Base-by-base conservation (phyloP, 768 basidiomycete species). In the Suillus sp. region DNA sequence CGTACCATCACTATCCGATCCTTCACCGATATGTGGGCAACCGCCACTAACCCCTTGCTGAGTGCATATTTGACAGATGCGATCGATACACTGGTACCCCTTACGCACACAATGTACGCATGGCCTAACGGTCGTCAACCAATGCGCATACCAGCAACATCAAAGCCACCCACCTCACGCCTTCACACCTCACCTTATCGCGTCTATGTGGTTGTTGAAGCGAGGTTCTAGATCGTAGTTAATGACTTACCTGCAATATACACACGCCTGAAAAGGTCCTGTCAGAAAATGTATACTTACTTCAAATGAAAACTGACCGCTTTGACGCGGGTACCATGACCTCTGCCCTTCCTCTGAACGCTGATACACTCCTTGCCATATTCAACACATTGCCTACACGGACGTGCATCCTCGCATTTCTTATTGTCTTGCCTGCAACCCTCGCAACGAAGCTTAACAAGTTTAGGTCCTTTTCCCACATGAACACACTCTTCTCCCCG, bases 111-210 rank as follows among this genome's bases (percentile, higher is more conserved):
- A 86, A 22, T 81, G 76, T 25, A 74, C 63, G 68, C 85, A 86
- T 56, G 85, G 84, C 67, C 85, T 85, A 64, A 50, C 60, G 62
- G 62, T 54, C 64, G 62, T 57, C 56, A 40, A 59, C 20, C 10
- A 30, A 55, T 66, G 9, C 54, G 63, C 47, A 40, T 55, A 63
- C 34, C 37, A 63, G 63, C 40, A 53, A 40, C 42, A 56, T 57
- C 20, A 38, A 61, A 14, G 59, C 40, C 63, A 66, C 70, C 67
- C 71, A 86, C 86, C 84, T 80, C 63, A 78, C 73, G 18, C 86
- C 86, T 68, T 86, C 83, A 70, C 87, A 88, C 4, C 85, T 81
- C 63, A 85, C 81, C 71, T 88, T 88, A 72, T 86, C 83, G 38
- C 83, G 84, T 74, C 87, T 87, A 20, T 40, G 64, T 56, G 62